phyloP scores from a whole-genome alignment of 2,329 filamentous ascomycete genomes.

The Davidsoniella neocaledoniae region DNA sequence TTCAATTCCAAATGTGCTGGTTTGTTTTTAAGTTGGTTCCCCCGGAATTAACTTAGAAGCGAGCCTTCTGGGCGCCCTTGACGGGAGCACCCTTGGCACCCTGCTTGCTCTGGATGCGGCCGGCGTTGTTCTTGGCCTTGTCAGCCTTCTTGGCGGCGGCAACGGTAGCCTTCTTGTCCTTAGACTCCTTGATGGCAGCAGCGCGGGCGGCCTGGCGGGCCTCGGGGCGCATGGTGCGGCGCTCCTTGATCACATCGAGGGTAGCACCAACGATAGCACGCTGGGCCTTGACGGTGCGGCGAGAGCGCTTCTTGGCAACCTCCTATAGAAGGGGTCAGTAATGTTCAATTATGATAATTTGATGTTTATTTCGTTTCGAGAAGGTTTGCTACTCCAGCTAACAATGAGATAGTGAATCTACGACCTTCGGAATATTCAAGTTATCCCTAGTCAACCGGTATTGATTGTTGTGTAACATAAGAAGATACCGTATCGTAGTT shows the following conservation, averaged over 20 bases:
- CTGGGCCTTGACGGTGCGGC: constrained; percentile 96
- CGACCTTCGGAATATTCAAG: background rate
- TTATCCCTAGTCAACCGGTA: too few relatives aligned
- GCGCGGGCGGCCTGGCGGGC: constrained; percentile 80
- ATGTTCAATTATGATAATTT: background rate
- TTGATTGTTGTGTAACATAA: too few relatives aligned
- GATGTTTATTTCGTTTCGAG: background rate
- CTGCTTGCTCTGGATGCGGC: constrained; percentile 87
- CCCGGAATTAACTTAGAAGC: constrained; percentile 37
- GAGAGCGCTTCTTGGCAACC: constrained; percentile 98
- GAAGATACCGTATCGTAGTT: too few relatives aligned
- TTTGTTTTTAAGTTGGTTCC: constrained; percentile 1
- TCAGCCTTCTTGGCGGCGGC: constrained; percentile 94
- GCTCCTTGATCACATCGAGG: constrained; percentile 99
- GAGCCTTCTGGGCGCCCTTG: constrained; percentile 76
- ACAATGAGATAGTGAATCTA: too few relatives aligned
- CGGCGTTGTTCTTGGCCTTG: constrained; percentile 90
- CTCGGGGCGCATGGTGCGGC: constrained; percentile 85
- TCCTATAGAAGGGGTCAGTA: constrained; percentile 51
- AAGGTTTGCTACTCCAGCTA: background rate
- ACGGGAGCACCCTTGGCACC: constrained; percentile 75
- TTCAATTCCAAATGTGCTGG: constrained; percentile 11
- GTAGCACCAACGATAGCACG: constrained; percentile 98
- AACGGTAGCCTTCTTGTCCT: constrained; percentile 89
- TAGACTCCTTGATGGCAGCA: constrained; percentile 87